These are phyloP conservation scores for Gigaspora rosea DNA, from an alignment of 192 early-diverging fungal genomes.

Conservation along the genomic window DNA sequence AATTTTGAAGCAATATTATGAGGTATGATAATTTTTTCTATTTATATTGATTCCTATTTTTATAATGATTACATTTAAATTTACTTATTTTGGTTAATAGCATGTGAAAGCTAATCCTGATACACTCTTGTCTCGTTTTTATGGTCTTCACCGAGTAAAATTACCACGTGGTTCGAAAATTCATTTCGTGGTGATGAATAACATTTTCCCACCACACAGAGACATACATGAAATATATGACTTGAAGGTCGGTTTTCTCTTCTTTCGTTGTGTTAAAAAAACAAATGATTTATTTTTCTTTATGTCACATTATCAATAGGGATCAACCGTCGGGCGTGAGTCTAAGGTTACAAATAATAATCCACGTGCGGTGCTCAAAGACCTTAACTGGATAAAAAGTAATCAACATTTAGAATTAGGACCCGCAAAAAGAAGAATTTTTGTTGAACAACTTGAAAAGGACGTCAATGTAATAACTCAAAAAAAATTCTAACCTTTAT, in stretches of 20 bases:
- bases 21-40: slow-evolving; percentile 45
- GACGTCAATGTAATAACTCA: slow-evolving; percentile 71
- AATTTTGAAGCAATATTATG: slow-evolving; percentile 86
- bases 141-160: slow-evolving; percentile 96
- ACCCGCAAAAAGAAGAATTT: slow-evolving; percentile 72
- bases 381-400: slow-evolving; percentile 90
- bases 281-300: background rate
- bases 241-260: slow-evolving; percentile 65
- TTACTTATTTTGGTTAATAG: slow-evolving; percentile 31
- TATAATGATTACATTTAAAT: too few relatives aligned
- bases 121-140: slow-evolving; percentile 92
- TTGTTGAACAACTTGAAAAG: slow-evolving; percentile 83
- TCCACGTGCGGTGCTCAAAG: slow-evolving; percentile 92
- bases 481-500: too few relatives aligned
- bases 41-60: too few relatives aligned
- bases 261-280: background rate
- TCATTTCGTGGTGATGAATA: slow-evolving; percentile 99
- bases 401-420: slow-evolving; percentile 79
- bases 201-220: slow-evolving; percentile 95
- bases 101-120: slow-evolving; percentile 88
- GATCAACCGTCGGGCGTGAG: slow-evolving; percentile 85
- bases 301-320: slow-evolving; percentile 32
- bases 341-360: slow-evolving; percentile 76
- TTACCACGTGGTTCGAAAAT: slow-evolving; percentile 90
- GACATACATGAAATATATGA: slow-evolving; percentile 97